Base-by-base conservation (phyloP, 2,329 filamentous ascomycete species). In the Alternaria incomplexa region DNA sequence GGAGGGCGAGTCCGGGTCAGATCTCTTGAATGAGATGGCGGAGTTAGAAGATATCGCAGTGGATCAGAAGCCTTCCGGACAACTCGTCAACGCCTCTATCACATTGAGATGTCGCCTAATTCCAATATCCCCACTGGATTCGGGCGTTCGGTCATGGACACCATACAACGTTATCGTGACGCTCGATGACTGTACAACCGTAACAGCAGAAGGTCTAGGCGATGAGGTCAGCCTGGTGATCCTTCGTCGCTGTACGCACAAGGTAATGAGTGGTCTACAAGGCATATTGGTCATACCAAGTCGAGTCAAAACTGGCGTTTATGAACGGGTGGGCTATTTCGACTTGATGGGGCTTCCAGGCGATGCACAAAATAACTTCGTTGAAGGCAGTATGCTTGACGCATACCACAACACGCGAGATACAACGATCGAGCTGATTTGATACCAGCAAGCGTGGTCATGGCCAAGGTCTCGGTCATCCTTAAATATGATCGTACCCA, bases 1-100 rank as follows among this genome's bases (percentile, higher is more conserved):
- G 23, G 46, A 26, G 3, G 0, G 4, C 1, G 26, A 26, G 5
- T n/a, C 1, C 11, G 7, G 6, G 23, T 28, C 7, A 6, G 8
- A 28, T n/a, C 9, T 9, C 0, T 5, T n/a, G 4, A 1, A n/a
- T n/a, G 32, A 40, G 8, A 40, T 40, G 32, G 28, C n/a, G 4
- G 46, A 3, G 2, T 5, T 50, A 8, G 25, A 50, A 7, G 6
- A 17, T 6, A 0, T 50, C 6, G 6, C 12, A 8, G 46, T 50
- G 6, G 25, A 50, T 3, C 46, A 30, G 12, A 20, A 26, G 10
- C 25, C 25, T 17, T 50, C 46, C 5, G 46, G 46, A 4, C 15
- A 50, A 5, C 46, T 50, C 4, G 2, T 50, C 9, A 12, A 20
- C 46, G 46, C 46, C 26, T 50, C 46, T 3, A 8, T 50, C 3